Evolutionary conservation across 768 basidiomycete species (phyloP).

Genomic region (Tubosaeta sp.): DNA sequence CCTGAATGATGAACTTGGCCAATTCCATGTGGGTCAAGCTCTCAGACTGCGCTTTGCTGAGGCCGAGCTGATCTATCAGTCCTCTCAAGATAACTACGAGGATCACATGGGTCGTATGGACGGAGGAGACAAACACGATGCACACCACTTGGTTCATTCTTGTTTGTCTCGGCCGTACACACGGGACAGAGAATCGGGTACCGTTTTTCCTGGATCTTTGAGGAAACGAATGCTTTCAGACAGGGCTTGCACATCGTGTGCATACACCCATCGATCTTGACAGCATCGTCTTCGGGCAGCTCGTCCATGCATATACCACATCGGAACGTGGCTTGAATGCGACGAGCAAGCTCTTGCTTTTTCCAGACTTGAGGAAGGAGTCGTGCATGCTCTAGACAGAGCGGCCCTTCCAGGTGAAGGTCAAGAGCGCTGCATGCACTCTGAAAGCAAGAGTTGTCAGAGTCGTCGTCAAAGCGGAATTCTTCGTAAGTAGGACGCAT

Average conservation of each 20-base stretch:
- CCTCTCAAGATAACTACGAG: constrained; percentile 36
- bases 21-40: constrained; percentile 47
- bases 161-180: constrained; percentile 33
- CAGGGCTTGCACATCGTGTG: constrained; percentile 57
- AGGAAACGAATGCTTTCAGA: constrained; percentile 37
- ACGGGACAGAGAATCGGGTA: constrained; percentile 62
- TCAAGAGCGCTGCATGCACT: constrained; percentile 20
- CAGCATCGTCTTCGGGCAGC: constrained; percentile 38
- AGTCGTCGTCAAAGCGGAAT: constrained; percentile 2
- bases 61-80: constrained; percentile 41
- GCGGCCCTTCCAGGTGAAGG: constrained; percentile 36
- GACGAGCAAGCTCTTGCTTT: constrained; percentile 27
- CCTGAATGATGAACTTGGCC: constrained; percentile 36
- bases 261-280: constrained; percentile 39
- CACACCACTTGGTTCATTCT: constrained; percentile 20
- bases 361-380: constrained; percentile 31
- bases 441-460: not conserved
- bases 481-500: constrained; percentile 10
- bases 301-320: constrained; percentile 60
- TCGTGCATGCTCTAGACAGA: constrained; percentile 27
- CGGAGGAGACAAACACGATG: not conserved
- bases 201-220: constrained; percentile 47
- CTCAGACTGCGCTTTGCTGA: constrained; percentile 39
- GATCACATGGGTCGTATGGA: not conserved
- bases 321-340: constrained; percentile 36